Evolutionary conservation across 208 protist genomes (phyloP), one percentile per base, ranked within the genome.

Genomic region (Wallacemonas rigidus): DNA sequence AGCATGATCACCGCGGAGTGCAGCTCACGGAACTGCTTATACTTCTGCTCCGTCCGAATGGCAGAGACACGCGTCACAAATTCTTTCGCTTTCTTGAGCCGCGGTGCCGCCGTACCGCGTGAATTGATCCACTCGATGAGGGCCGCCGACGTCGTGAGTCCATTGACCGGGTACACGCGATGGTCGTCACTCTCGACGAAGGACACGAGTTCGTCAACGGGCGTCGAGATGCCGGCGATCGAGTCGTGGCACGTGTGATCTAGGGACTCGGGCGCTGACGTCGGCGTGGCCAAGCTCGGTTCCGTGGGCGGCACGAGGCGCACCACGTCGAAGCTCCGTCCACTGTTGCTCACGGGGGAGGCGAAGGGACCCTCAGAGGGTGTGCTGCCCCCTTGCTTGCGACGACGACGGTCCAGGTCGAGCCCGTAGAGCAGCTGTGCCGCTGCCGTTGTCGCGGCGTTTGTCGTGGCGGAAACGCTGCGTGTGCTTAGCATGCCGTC

Each of bases 1-100:
- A 96, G 77, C 67, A 87, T 84, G 35, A 90, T 81, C 0, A 90
- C 72, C 8, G 88, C 79, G 35, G 88, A 92, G 71, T 86, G 72
- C 61, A 82, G 67, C 55, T 90, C 83, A 36, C 74, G 74, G 12
- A 67, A 73, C n/a, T 83, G 71, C 69, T 80, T 78, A 71, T 90
- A 92, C 69, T 80, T 86, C 69, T 86, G 75, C 61, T 85, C 80
- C 58, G 83, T 55, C 8, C 72, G 74, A 26, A 96, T 78, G 3
- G 68, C 54, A 45, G 81, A 80, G 58, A 93, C 75, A 38, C 77
- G 73, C n/a, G 73, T 87, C 17, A 90, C 83, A 45, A 80, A 64
- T 55, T 82, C 72, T 17, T 85, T 72, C 64, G 77, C 70, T 64
- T 80, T 82, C 26, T 68, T 61, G 56, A 79, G 48, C 0, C 51